phyloP scores from a whole-genome alignment of 2,329 filamentous ascomycete species.

The Fusarium sp. region DNA sequence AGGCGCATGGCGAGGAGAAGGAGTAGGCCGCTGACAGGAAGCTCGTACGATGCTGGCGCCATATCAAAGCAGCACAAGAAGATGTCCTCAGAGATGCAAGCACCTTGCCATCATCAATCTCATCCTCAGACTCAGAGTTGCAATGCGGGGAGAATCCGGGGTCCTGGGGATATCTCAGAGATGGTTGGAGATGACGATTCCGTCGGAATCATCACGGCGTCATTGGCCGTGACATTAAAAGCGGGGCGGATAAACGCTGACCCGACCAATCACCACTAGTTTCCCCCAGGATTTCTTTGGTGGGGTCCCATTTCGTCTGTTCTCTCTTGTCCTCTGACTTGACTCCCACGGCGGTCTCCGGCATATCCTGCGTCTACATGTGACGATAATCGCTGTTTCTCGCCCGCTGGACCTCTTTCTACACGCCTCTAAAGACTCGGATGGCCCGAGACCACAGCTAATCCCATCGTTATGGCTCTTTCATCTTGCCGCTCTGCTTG shows the following conservation, averaged over 20 bases:
- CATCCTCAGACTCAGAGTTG: slow-evolving; percentile 20
- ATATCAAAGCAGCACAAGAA: slow-evolving; percentile 33
- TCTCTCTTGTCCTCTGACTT: slow-evolving; percentile 3
- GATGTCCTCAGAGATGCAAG: slow-evolving; percentile 19
- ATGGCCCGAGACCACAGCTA: neutral
- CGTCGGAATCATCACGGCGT: slow-evolving; percentile 24
- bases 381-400: slow-evolving; percentile 11
- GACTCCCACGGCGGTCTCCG: slow-evolving; percentile 15
- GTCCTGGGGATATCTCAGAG: slow-evolving; percentile 38
- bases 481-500: slow-evolving; percentile 33
- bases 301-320: slow-evolving; percentile 24
- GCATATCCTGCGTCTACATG: neutral
- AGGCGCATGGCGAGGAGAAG: slow-evolving; percentile 40
- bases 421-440: neutral
- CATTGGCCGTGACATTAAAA: slow-evolving; percentile 20
- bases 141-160: slow-evolving; percentile 47
- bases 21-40: slow-evolving; percentile 9
- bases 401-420: neutral
- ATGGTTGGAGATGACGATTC: slow-evolving; percentile 25
- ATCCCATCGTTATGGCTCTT: slow-evolving; percentile 29
- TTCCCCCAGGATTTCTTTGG: slow-evolving; percentile 19
- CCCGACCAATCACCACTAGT: slow-evolving; percentile 34
- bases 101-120: slow-evolving; percentile 30
- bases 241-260: slow-evolving; percentile 43
- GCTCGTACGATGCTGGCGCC: slow-evolving; percentile 38